Evolutionary conservation across 495 filamentous ascomycete genomes (phyloP).

Genomic region (Neurospora sp.): DNA sequence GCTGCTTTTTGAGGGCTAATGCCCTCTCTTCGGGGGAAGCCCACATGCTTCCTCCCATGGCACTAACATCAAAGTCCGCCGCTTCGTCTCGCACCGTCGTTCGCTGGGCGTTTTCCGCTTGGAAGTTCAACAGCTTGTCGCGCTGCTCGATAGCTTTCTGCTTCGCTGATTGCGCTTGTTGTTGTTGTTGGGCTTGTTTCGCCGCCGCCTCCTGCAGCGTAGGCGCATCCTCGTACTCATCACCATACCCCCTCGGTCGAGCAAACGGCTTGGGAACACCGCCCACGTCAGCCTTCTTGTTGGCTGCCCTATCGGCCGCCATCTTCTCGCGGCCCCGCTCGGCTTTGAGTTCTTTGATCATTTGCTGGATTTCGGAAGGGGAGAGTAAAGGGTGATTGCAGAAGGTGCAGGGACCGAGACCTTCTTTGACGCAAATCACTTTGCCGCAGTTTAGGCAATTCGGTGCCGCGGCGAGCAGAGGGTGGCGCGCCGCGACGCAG

Average conservation of each 20-base stretch:
- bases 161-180: constrained; percentile 15
- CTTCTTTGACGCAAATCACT: constrained; percentile 92
- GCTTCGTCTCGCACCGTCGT: constrained; percentile 91
- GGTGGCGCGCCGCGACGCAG: constrained; percentile 78
- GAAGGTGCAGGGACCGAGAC: constrained; percentile 90
- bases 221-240: constrained; percentile 15
- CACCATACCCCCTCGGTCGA: constrained; percentile 29
- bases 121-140: constrained; percentile 72
- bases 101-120: constrained; percentile 77
- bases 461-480: constrained; percentile 74
- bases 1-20: constrained; percentile 78
- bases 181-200: neutral
- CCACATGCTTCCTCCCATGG: constrained; percentile 67
- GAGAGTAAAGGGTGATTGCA: constrained; percentile 67
- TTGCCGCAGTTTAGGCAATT: constrained; percentile 93
- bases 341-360: constrained; percentile 77
- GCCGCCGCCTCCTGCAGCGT: neutral
- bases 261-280: constrained; percentile 39
- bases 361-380: constrained; percentile 60
- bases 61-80: constrained; percentile 73
- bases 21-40: constrained; percentile 81
- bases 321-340: constrained; percentile 81
- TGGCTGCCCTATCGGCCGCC: constrained; percentile 60
- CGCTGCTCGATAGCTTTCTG: constrained; percentile 63
- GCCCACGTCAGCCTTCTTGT: constrained; percentile 55